A percentile compares a stretch with the other conserved stretches of the same genome.
phyloP scores from a whole-genome alignment of 768 basidiomycete species.

The Pleurotus citrinopileatus region DNA sequence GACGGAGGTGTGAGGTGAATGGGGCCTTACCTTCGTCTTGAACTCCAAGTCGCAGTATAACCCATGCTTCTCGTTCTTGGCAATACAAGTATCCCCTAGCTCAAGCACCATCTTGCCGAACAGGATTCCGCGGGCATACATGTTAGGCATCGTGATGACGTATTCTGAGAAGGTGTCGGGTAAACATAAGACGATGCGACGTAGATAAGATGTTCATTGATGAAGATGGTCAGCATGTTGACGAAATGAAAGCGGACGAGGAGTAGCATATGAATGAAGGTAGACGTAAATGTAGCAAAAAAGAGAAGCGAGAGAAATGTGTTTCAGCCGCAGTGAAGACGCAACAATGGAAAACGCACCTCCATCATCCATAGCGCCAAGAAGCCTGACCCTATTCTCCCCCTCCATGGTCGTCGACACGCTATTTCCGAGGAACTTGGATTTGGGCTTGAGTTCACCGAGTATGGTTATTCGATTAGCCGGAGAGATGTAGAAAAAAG shows the following conservation, averaged over 20 bases:
- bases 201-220: neutral
- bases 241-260: too few species aligned
- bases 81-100: conserved; percentile 84
- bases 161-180: conserved; percentile 50
- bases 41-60: conserved; percentile 86
- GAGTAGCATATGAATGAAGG: too few species aligned
- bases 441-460: conserved; percentile 94
- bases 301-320: neutral
- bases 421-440: conserved; percentile 94
- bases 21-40: conserved; percentile 97
- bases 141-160: conserved; percentile 95
- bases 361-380: conserved; percentile 84
- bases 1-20: too few species aligned
- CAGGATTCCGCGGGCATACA: conserved; percentile 87
- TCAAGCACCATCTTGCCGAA: conserved; percentile 97
- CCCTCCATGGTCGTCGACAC: conserved; percentile 97
- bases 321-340: conserved; percentile 10
- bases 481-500: conserved; percentile 95
- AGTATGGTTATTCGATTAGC: conserved; percentile 83
- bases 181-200: neutral
- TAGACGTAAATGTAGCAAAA: too few species aligned
- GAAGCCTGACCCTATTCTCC: conserved; percentile 81
- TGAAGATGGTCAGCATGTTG: too few species aligned
- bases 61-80: conserved; percentile 77
- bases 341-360: conserved; percentile 44